Base-by-base conservation (phyloP, 2,329 filamentous ascomycete genomes). In the Neophaeococcomyces mojaviensis region DNA sequence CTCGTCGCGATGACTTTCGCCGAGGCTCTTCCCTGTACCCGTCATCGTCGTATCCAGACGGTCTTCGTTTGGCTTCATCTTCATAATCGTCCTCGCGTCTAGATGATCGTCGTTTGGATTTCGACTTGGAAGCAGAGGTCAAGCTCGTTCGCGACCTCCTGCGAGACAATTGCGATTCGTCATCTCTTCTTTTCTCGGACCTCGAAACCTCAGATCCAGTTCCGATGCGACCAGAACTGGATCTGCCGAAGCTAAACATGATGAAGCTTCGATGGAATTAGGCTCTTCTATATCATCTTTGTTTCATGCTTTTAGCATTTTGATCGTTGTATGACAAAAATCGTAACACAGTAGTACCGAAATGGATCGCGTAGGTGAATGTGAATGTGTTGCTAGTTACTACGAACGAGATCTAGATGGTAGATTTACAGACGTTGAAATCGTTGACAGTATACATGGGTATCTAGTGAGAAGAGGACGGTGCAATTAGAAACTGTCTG, bases 181-280 rank as follows among this genome's bases (percentile, higher is more conserved):
- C 37, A 8, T 35, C 18, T 9, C 37, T 26, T 44, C 49, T 37
- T n/a, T 36, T 47, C 37, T 52, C 47, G 36, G 53, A 46, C 38
- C 35, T 50, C 9, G 48, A 51, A 20, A 47, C 33, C 40, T 57
- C 51, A 32, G 49, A 55, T 31, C 47, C 53, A 34, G 44, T 24
- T 39, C 47, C 51, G 20, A 41, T 48, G 38, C 55, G 51, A 34
- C 47, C 49, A 33, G 55, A 55, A 44, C 47, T 53, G 24, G 55
- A 54, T 46, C 53, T 54, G n/a, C 48, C 41, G 24, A 44, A 44
- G 19, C 33, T 44, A 24, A 44, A 44, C 41, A 44, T 44, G 41
- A 28, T 37, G 32, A 22, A 6, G 28, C n/a, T 13, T 31, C 5
- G 24, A 10, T 28, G 4, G 3, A 15, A 5, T 24, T 28, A 13